Conservation (phyloP, 257 asterid species). For the Solanum tarijense region DNA sequence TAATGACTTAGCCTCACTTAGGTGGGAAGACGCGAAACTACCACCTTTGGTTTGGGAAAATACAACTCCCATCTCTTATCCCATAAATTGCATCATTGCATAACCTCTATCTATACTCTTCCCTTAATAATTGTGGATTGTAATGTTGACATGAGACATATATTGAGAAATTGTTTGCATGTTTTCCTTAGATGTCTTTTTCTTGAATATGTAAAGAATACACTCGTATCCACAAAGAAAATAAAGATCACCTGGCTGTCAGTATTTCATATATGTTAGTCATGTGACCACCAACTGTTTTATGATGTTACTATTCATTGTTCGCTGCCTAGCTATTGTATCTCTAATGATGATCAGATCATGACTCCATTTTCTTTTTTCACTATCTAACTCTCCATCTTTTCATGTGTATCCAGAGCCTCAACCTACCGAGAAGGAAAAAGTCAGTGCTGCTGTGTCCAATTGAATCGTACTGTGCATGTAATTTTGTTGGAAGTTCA, state of each 20-base stretch:
- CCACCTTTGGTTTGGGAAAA: background rate
- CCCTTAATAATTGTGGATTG: background rate
- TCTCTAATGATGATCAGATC: background rate
- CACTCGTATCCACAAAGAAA: background rate
- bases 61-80: background rate
- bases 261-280: background rate
- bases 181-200: background rate
- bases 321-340: background rate
- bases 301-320: background rate
- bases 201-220: background rate
- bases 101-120: background rate
- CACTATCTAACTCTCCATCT: background rate
- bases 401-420: slow-evolving; percentile 24
- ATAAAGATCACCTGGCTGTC: background rate
- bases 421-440: slow-evolving; percentile 34
- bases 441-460: slow-evolving; percentile 16
- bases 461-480: slow-evolving; percentile 5
- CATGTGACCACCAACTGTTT: background rate
- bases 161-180: background rate
- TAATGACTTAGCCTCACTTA: background rate
- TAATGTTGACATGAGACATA: background rate
- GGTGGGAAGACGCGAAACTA: background rate
- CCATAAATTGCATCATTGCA: background rate
- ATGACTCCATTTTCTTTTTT: background rate
- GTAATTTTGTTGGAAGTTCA: background rate